These are phyloP conservation scores for Pleurotus salmoneostramineus DNA, from an alignment of 768 basidiomycete genomes.

Conservation along the genomic window DNA sequence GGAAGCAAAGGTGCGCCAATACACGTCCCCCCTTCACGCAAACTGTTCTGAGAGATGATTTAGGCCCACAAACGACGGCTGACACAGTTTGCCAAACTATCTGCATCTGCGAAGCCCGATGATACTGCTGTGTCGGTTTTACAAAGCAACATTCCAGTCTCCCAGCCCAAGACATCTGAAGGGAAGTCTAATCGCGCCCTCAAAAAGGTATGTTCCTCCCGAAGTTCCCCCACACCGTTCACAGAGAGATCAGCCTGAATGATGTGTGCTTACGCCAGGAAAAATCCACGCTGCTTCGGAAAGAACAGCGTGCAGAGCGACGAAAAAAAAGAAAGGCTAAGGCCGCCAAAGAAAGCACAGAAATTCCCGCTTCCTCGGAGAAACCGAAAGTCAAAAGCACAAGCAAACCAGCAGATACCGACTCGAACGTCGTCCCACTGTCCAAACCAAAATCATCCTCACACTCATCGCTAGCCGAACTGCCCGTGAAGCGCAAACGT, in stretches of 20 bases:
- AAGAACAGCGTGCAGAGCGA: conserved; percentile 38
- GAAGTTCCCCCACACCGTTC: not conserved
- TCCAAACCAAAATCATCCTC: not conserved
- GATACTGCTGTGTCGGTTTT: conserved; percentile 42
- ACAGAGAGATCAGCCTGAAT: not conserved
- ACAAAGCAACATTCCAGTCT: conserved; percentile 20
- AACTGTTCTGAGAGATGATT: not conserved
- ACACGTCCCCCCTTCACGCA: conserved; percentile 2
- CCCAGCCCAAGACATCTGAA: conserved; percentile 14
- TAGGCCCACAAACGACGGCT: conserved; percentile 62
- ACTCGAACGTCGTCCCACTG: not conserved
- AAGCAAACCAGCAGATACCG: conserved; percentile 5
- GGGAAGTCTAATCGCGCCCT: conserved; percentile 53
- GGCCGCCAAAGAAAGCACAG: conserved; percentile 30
- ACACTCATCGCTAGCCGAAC: not conserved
- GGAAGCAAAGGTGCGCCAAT: conserved; percentile 57
- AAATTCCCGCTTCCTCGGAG: conserved; percentile 12
- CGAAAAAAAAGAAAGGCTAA: conserved; percentile 36
- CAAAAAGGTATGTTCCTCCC: conserved; percentile 48
- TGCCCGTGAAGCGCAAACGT: conserved; percentile 6
- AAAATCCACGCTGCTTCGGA: conserved; percentile 25
- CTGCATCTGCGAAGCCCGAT: conserved; percentile 32
- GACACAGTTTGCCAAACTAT: conserved; percentile 42
- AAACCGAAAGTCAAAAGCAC: conserved; percentile 15
- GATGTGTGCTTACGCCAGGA: not conserved